Base-by-base conservation (phyloP, 75 land plant species). In the Pinus albicaulis region DNA sequence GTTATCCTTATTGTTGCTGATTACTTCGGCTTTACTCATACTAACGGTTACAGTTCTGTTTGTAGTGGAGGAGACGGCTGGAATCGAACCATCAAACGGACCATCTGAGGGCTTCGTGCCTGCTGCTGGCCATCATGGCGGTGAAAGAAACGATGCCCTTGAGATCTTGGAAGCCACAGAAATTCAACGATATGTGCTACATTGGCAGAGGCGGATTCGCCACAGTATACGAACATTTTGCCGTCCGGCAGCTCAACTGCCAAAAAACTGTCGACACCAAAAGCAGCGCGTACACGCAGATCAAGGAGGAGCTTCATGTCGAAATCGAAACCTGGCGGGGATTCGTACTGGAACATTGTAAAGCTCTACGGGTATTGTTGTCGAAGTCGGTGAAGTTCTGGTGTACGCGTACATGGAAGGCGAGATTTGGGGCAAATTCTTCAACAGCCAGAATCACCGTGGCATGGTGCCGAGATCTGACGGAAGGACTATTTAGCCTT, bases 121-220 rank as follows among this genome's bases (percentile, higher is more conserved):
- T 61, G 0, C 16, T 76, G 10, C n/a, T 77, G 55, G 75, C 61
- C 41, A 24, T 68, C 22, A 10, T 80, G 13, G 55, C 72, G 60
- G 31, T 24, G 56, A 55, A 24, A 57, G 28, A 11, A 55, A 26
- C 22, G 57, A 62, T 20, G 81, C 82, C 16, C 58, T 44, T 3
- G 86, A 89, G 14, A 81, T 91, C 3, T 23, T 81, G 4, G 76
- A 71, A 12, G 84, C 85, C 17, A 89, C 93, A 0, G 78, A 84
- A 1, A 82, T 91, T 91, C 72, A 56, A 71, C 57, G 76, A 44
- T 22, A 77, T 57, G 53, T 80, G 56, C 44, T 68, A 83, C 28
- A 76, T 91, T 57, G 92, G 92, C 25, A 56, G 1, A 31, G 92
- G 92, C 26, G 86, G 82, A 24, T 76, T 20, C 74, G 92, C 91